Base-by-base conservation (phyloP, 352 stramenopile species). In the Globisporangium orthogonon region DNA sequence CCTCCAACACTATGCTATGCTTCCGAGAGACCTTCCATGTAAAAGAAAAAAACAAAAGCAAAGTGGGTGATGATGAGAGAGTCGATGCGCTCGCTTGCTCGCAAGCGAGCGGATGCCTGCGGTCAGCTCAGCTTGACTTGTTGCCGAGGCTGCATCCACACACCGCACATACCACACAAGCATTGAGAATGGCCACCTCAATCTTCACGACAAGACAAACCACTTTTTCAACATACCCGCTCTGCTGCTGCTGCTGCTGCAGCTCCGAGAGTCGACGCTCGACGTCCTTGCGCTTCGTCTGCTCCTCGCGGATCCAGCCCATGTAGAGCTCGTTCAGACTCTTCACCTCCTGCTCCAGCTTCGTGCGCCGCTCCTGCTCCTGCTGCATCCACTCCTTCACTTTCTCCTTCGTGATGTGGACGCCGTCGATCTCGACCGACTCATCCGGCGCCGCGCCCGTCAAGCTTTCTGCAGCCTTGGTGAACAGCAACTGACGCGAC, bases 291-390 rank as follows among this genome's bases (percentile, higher is more conserved):
- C 82, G 78, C 62, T 91, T 91, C 23, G 62, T 71, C 61, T 90
- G 80, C 66, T 94, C 83, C 41, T 91, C 75, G 18, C 78, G 77
- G 61, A 94, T 87, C 83, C 83, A 94, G 13, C 73, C 68, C 81
- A 90, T 91, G 67, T 91, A 94, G 59, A 91, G 60, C 7, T 89
- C 76, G 54, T 89, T 89, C 50, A 94, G 63, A 44, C 74, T 87
- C 63, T 89, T 89, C 23, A 94, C 62, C 54, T 94, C 81, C 41
- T 83, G 73, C 59, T 94, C 83, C 28, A 94, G 55, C 70, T 91
- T 87, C 52, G 62, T 17, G 3, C 79, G 81, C 18, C 78, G 79
- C 29, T 89, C 78, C 56, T 89, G 85, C 63, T 94, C 81, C 14
- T 78, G 66, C 23, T 70, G 67, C 46, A 91, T 67, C 81, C 76